These are phyloP conservation scores for Hirschfeldia incana DNA, from an alignment of 345 rosid species.

Conservation along the genomic window DNA sequence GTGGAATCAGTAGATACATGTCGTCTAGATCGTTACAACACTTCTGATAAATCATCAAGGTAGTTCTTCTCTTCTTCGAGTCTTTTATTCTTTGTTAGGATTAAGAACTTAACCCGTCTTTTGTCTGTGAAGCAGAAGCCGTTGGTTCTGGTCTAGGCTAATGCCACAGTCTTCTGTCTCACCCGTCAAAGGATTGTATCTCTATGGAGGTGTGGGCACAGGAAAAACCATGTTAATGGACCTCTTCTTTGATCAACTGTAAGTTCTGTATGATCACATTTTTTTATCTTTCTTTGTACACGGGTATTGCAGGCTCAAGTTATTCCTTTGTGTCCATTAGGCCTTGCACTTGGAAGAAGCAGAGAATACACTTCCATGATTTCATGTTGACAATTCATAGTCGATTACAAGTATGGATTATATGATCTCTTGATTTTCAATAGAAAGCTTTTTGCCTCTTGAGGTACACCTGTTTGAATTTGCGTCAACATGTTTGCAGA, in stretches of 20 bases:
- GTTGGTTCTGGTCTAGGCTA: constrained; percentile 96
- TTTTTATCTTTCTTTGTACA: neutral
- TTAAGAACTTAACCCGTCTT: neutral
- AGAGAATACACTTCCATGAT: constrained; percentile 97
- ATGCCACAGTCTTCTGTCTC: constrained; percentile 72
- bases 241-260: constrained; percentile 82
- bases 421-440: neutral
- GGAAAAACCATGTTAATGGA: constrained; percentile 99
- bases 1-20: constrained; percentile 80
- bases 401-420: constrained; percentile 71
- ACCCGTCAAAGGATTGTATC: constrained; percentile 89
- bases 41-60: constrained; percentile 82
- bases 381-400: constrained; percentile 97
- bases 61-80: constrained; percentile 23
- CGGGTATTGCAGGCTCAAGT: neutral
- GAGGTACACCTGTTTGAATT: neutral
- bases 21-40: constrained; percentile 74
- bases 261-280: constrained; percentile 36
- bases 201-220: constrained; percentile 97
- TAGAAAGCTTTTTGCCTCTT: neutral
- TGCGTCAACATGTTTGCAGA: constrained; percentile 52
- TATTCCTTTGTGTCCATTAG: constrained; percentile 40
- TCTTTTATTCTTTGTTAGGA: neutral
- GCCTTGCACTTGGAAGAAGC: constrained; percentile 90
- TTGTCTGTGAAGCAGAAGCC: constrained; percentile 57